These are phyloP conservation scores for Gymnopilus junonius DNA, from an alignment of 768 basidiomycete genomes.

Conservation along the genomic window DNA sequence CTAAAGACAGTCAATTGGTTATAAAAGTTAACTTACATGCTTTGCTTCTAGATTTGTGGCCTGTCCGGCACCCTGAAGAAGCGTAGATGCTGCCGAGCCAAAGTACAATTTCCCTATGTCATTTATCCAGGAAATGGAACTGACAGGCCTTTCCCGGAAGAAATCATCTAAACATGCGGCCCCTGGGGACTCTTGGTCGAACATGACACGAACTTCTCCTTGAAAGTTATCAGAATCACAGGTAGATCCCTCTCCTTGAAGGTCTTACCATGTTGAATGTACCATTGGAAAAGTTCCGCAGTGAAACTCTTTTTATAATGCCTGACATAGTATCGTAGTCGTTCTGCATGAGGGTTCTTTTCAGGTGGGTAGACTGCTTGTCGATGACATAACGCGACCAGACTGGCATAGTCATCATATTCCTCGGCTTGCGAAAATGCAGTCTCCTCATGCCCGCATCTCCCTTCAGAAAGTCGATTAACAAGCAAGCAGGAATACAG, in stretches of 20 bases:
- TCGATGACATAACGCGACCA: slow-evolving; percentile 84
- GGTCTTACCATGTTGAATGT: slow-evolving; percentile 80
- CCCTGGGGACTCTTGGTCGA: slow-evolving; percentile 73
- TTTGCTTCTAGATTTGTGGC: slow-evolving; percentile 68
- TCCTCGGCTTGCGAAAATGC: slow-evolving; percentile 87
- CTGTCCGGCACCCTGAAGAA: slow-evolving; percentile 63
- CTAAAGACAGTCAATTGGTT: background rate
- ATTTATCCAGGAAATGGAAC: slow-evolving; percentile 84
- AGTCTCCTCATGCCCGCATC: slow-evolving; percentile 62
- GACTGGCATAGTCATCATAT: slow-evolving; percentile 82
- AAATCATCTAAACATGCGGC: slow-evolving; percentile 70
- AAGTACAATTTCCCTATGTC: slow-evolving; percentile 75
- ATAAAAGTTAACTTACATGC: slow-evolving; percentile 60
- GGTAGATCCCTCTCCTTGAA: background rate
- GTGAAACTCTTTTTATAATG: slow-evolving; percentile 85
- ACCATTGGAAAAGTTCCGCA: slow-evolving; percentile 90
- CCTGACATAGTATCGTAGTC: slow-evolving; percentile 75
- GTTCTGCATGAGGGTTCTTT: slow-evolving; percentile 62
- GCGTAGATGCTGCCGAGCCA: slow-evolving; percentile 62
- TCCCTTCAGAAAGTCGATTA: slow-evolving; percentile 46
- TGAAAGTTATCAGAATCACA: background rate
- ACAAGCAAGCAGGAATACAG: background rate
- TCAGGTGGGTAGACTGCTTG: slow-evolving; percentile 65
- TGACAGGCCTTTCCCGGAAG: slow-evolving; percentile 62
- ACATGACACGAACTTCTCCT: slow-evolving; percentile 85